These are phyloP conservation scores for Kondoa malvinella DNA, from an alignment of 768 basidiomycete species.

Conservation along the genomic window DNA sequence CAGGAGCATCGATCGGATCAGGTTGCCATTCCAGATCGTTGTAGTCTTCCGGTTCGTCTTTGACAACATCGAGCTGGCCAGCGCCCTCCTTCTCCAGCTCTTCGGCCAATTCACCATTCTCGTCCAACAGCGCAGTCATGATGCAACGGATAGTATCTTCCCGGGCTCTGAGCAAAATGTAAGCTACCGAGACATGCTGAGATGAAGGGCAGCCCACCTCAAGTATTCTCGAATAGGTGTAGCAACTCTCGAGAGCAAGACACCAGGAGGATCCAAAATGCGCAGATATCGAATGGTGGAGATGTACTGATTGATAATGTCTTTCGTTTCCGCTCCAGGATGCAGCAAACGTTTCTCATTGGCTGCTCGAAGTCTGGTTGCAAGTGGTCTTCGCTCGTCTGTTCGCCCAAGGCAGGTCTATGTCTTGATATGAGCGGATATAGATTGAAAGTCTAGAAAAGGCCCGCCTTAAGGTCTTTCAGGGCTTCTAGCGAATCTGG, in stretches of 20 bases:
- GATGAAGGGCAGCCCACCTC: slow-evolving; percentile 7
- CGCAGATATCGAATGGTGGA: slow-evolving; percentile 78
- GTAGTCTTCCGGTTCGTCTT: slow-evolving; percentile 58
- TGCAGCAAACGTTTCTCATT: slow-evolving; percentile 58
- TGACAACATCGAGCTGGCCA: slow-evolving; percentile 39
- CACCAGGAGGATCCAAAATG: slow-evolving; percentile 79
- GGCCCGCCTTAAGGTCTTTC: slow-evolving; percentile 52
- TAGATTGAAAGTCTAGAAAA: too few species aligned
- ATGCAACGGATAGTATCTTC: slow-evolving; percentile 88
- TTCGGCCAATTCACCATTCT: slow-evolving; percentile 64
- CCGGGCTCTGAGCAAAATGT: slow-evolving; percentile 43
- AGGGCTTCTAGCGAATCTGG: slow-evolving; percentile 73
- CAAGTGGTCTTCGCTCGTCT: slow-evolving; percentile 26
- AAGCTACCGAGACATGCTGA: not conserved
- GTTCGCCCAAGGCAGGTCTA: slow-evolving; percentile 31
- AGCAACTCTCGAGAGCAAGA: slow-evolving; percentile 80
- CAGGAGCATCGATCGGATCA: slow-evolving; percentile 89
- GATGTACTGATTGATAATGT: slow-evolving; percentile 77
- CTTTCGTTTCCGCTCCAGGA: slow-evolving; percentile 85
- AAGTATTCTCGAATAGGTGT: slow-evolving; percentile 82
- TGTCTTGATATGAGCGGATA: too few species aligned
- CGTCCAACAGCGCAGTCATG: slow-evolving; percentile 74
- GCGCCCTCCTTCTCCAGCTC: slow-evolving; percentile 21
- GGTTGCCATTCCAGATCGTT: slow-evolving; percentile 86
- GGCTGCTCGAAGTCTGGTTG: slow-evolving; percentile 11